Base-by-base conservation (phyloP, 2,329 filamentous ascomycete genomes). In the Sarocladiaceae sp. region DNA sequence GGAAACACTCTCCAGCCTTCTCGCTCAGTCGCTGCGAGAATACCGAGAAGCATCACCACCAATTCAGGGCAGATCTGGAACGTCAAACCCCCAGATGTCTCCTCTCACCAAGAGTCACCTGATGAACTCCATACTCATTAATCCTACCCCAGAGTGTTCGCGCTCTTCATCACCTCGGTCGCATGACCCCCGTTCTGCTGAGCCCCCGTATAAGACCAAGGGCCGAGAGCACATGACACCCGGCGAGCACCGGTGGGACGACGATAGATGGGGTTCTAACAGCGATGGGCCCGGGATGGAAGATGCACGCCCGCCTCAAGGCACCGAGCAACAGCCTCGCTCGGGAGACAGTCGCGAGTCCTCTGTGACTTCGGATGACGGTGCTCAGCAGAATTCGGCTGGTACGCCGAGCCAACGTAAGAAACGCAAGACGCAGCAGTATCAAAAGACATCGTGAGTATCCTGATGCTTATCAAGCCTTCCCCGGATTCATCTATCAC, bases 391-490 rank as follows among this genome's bases (percentile, higher is more conserved):
- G 44, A 48, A 31, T 17, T 63, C 62, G 50, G 57, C 55, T 13
- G 58, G 60, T 11, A 52, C 55, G 22, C 54, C 51, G 37, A 52
- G 47, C 13, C 52, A 53, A 36, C 48, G 56, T 53, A 68, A 65
- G 58, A 73, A 72, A 57, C 63, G 70, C 40, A 71, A 71, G 61
- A 66, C 67, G 55, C 60, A 66, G 56, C 69, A 67, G 54, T 65
- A 72, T 54, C 67, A 71, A 52, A 73, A 72, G 65, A 71, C 70
- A 52, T 73, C 70, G 70, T 73, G 63, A 56, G 70, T 58, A 46
- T n/a, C 37, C 52, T 13, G n/a, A 5, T 31, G 13, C 35, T 33
- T 36, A 23, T 29, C 48, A 18, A 4, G 8, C n/a, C 6, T 17
- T 35, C 31, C 23, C 46, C n/a, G n/a, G n/a, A n/a, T 33, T 50